phyloP scores from a whole-genome alignment of 208 protist genomes.

The Leishmania tropica region DNA sequence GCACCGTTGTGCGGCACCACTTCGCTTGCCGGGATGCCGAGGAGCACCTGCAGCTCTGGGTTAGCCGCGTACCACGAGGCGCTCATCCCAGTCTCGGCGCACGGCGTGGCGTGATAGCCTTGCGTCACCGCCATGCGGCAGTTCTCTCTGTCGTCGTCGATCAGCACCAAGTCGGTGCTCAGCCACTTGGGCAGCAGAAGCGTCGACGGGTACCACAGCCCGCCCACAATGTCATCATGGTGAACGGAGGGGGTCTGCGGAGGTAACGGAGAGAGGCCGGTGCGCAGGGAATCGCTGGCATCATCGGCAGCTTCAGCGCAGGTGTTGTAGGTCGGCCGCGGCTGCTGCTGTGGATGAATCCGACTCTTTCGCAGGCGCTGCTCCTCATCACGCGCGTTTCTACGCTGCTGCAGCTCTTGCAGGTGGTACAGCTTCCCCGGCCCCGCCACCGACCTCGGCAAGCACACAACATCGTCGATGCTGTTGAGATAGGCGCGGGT shows the following conservation, averaged over 20 bases:
- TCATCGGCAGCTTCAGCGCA: background rate
- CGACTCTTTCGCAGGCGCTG: background rate
- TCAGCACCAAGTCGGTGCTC: slow-evolving; percentile 45
- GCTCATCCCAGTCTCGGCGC: slow-evolving; percentile 32
- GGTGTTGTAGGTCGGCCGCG: background rate
- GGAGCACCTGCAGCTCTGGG: slow-evolving; percentile 26
- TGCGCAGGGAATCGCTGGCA: background rate
- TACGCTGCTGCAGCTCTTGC: slow-evolving; percentile 28
- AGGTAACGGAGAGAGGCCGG: background rate
- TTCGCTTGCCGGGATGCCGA: slow-evolving; percentile 32
- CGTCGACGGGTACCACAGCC: background rate
- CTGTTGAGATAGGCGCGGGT: slow-evolving; percentile 31
- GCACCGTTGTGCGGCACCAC: background rate
- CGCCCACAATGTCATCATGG: background rate
- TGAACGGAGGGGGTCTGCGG: background rate
- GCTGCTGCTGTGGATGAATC: background rate
- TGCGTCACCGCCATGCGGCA: slow-evolving; percentile 33
- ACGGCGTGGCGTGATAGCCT: slow-evolving; percentile 40
- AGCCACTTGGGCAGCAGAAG: slow-evolving; percentile 33
- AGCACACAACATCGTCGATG: slow-evolving; percentile 37
- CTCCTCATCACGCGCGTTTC: slow-evolving; percentile 17
- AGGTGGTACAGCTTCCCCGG: slow-evolving; percentile 35
- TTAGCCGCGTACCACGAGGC: slow-evolving; percentile 26
- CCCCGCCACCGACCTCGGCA: slow-evolving; percentile 25
- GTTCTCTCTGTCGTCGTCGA: slow-evolving; percentile 48